Percentiles rank a stretch among this genome's conserved stretches.
These are phyloP conservation scores for Guadua angustifolia DNA, from an alignment of 176 grass and related monocot genomes.

Conservation along the genomic window DNA sequence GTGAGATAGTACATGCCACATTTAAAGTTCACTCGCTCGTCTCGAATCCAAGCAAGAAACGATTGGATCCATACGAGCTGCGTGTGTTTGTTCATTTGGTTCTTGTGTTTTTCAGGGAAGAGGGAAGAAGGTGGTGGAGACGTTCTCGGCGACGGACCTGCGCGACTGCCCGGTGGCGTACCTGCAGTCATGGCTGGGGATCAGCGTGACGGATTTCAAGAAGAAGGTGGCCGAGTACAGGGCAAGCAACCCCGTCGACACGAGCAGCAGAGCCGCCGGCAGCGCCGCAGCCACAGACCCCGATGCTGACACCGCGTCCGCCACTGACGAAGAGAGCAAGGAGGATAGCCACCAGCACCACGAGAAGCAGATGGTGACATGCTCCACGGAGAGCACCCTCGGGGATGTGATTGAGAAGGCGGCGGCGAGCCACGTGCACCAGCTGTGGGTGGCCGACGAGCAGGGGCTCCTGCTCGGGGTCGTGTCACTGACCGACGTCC, in stretches of 20 bases:
- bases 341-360: background rate
- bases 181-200: conserved; percentile 59
- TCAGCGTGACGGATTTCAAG: conserved; percentile 76
- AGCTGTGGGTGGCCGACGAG: conserved; percentile 71
- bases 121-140: conserved; percentile 66
- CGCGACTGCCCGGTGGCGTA: conserved; percentile 59
- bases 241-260: conserved; percentile 11
- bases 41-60: no score
- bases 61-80: background rate
- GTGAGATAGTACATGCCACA: conserved; percentile 23
- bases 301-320: background rate
- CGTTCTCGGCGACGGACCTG: conserved; percentile 80
- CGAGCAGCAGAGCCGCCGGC: background rate
- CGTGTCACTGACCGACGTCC: conserved; percentile 68
- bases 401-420: conserved; percentile 60
- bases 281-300: background rate
- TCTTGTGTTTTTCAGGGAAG: conserved; percentile 50
- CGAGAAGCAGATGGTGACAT: conserved; percentile 53
- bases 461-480: conserved; percentile 51
- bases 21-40: no score
- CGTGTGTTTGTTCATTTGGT: background rate
- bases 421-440: conserved; percentile 63
- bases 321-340: background rate
- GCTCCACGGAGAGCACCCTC: conserved; percentile 56
- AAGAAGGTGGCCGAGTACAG: conserved; percentile 46